A percentile compares a stretch with the other conserved stretches of the same genome.
Evolutionary conservation across 495 filamentous ascomycete genomes (phyloP).

Genomic region (Immersiella caudata): DNA sequence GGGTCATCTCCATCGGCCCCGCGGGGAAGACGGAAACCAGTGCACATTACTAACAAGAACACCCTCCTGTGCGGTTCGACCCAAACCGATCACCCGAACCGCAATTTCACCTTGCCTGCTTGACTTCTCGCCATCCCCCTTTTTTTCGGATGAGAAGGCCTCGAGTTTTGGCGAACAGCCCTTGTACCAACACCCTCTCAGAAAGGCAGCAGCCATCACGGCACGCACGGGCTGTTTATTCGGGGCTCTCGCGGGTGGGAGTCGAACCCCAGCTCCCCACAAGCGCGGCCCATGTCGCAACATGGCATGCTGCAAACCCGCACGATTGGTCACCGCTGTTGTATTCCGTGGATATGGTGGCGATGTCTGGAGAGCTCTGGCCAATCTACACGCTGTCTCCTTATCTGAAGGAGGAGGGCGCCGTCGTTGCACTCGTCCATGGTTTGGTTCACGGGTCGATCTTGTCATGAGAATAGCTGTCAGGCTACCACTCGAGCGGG

Average conservation of each 20-base stretch:
- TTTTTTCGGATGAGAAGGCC: neutral
- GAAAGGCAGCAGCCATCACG: neutral
- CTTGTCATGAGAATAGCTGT: neutral
- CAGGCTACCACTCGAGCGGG: neutral
- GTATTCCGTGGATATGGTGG: neutral
- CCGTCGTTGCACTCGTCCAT: neutral
- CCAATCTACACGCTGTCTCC: neutral
- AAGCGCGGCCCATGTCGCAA: constrained; percentile 2
- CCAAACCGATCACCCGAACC: constrained; percentile 8
- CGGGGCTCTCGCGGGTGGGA: neutral
- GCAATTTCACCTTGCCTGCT: neutral
- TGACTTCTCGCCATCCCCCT: neutral
- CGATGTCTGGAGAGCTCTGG: neutral
- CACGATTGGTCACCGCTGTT: neutral
- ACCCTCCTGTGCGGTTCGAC: neutral
- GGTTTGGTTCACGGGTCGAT: neutral
- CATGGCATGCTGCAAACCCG: neutral
- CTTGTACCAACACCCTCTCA: neutral
- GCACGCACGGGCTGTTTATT: neutral
- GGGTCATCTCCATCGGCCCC: neutral
- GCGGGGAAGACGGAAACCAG: neutral
- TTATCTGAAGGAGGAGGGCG: neutral
- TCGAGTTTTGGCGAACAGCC: neutral
- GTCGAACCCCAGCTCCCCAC: neutral
- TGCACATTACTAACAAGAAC: constrained; percentile 7